Base-by-base conservation (phyloP, 352 stramenopile species). In the Phytopythium mirpurense region DNA sequence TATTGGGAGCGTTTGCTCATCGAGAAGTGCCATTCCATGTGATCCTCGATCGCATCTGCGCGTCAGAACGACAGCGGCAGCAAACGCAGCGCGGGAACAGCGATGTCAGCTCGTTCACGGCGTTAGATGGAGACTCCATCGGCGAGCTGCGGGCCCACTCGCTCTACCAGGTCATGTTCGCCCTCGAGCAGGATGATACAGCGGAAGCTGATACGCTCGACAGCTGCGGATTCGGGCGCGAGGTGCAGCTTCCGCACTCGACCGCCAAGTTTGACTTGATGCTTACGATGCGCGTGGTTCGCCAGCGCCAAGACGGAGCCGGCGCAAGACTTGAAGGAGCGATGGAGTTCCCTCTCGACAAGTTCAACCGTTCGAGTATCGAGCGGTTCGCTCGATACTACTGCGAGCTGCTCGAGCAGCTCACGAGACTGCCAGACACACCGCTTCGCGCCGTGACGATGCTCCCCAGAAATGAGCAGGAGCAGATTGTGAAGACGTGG, bases 251-350 rank as follows among this genome's bases (percentile, higher is more conserved):
- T 4, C 58, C 65, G 0, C 67, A 65, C 37, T 44, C 63, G 3
- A 67, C 63, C 2, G 64, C 72, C 48, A 86, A 84, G 51, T 87
- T 87, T 51, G 70, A 84, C 51, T 68, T 84, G 50, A 87, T 87
- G 73, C 57, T 87, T 15, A 79, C 63, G 26, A 83, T 87, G 73
- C 60, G 71, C 3, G 44, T 56, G 9, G 43, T 36, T 5, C 11
- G 26, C 14, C 26, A 63, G 38, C 31, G 15, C 9, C 21, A 1
- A 1, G 14, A 53, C 9, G 48, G 35, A 4, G 34, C 50, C 44
- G 34, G 48, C 57, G 1, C 60, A 47, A 0, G 76, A 2, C 57
- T 83, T 8, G 74, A 86, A 34, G 72, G 75, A 23, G 65, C 62
- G 23, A 65, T 86, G 46, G 70, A 82, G 54, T 86, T 73, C 31